Evolutionary conservation across 2,329 filamentous ascomycete genomes (phyloP).

Genomic region (Lasiodiplodia theobromae): DNA sequence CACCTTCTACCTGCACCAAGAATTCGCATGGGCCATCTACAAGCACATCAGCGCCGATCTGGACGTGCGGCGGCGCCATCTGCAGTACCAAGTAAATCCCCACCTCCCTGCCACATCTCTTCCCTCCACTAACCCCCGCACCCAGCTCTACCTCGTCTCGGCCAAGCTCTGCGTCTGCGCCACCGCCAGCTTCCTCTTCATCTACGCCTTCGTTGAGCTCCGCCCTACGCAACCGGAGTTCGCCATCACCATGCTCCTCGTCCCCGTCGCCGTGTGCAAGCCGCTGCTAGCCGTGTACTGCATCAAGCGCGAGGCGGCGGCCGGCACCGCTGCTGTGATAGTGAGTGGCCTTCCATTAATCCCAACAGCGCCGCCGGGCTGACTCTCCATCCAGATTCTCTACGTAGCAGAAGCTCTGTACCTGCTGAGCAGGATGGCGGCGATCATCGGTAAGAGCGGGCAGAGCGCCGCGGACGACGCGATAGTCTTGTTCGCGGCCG

Average conservation of each 20-base stretch:
- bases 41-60: constrained; percentile 33
- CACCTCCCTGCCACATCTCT: no score
- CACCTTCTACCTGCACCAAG: constrained; percentile 30
- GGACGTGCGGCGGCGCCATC: constrained; percentile 30
- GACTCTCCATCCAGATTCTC: constrained; percentile 10
- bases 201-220: constrained; percentile 36
- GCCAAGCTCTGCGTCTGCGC: constrained; percentile 35
- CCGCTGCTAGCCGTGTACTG: constrained; percentile 30
- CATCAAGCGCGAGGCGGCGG: constrained; percentile 27
- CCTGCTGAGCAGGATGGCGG: constrained; percentile 34
- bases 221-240: constrained; percentile 36
- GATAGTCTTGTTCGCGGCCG: constrained; percentile 35
- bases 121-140: no score
- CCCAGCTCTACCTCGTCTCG: constrained; percentile 18
- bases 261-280: constrained; percentile 34
- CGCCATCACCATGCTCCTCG: constrained; percentile 35
- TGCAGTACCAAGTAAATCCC: background rate
- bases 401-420: constrained; percentile 34
- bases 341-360: constrained; percentile 32
- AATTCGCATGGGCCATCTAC: constrained; percentile 36
- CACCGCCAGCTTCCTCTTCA: constrained; percentile 34
- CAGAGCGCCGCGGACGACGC: constrained; percentile 35
- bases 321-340: constrained; percentile 33
- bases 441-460: constrained; percentile 32
- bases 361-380: constrained; percentile 32